These are phyloP conservation scores for Circinella umbellata DNA, from an alignment of 371 early-diverging fungal species.

Conservation along the genomic window DNA sequence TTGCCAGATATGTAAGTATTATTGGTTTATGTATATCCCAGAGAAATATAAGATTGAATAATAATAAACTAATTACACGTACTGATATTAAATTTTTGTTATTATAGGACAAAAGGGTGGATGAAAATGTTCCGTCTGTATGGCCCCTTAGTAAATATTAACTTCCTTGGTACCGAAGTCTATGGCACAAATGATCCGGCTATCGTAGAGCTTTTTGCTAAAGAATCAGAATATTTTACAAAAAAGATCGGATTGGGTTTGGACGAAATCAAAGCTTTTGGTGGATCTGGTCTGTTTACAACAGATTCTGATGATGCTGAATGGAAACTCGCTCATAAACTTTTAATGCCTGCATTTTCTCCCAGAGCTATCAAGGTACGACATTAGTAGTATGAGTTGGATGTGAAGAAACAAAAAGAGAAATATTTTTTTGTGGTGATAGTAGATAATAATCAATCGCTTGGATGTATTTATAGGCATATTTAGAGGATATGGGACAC, in stretches of 20 bases:
- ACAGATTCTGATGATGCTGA: slow-evolving; percentile 43
- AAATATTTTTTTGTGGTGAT: not conserved
- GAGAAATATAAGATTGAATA: too few species aligned
- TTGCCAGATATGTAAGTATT: slow-evolving; percentile 30
- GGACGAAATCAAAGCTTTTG: slow-evolving; percentile 41
- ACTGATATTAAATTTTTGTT: too few species aligned
- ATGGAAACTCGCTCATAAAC: slow-evolving; percentile 57
- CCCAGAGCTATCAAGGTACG: slow-evolving; percentile 42
- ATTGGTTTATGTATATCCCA: too few species aligned
- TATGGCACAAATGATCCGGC: slow-evolving; percentile 41
- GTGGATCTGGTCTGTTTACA: slow-evolving; percentile 53
- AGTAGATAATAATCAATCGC: not conserved
- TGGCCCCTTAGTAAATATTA: slow-evolving; percentile 34
- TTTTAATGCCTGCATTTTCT: slow-evolving; percentile 59
- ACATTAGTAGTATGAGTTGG: too few species aligned
- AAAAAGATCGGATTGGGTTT: slow-evolving; percentile 34
- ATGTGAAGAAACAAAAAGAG: not conserved
- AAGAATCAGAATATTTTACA: slow-evolving; percentile 51
- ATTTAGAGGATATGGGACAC: slow-evolving; percentile 49
- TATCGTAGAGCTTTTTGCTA: slow-evolving; percentile 38
- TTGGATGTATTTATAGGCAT: slow-evolving; percentile 25
- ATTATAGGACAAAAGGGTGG: slow-evolving; percentile 17
- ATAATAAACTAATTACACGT: too few species aligned
- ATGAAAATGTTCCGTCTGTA: slow-evolving; percentile 26
- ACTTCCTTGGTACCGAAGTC: slow-evolving; percentile 17